Evolutionary conservation across 352 stramenopile genomes (phyloP), one percentile per base, ranked within the genome.

Genomic region (Aphanomyces euteiches): DNA sequence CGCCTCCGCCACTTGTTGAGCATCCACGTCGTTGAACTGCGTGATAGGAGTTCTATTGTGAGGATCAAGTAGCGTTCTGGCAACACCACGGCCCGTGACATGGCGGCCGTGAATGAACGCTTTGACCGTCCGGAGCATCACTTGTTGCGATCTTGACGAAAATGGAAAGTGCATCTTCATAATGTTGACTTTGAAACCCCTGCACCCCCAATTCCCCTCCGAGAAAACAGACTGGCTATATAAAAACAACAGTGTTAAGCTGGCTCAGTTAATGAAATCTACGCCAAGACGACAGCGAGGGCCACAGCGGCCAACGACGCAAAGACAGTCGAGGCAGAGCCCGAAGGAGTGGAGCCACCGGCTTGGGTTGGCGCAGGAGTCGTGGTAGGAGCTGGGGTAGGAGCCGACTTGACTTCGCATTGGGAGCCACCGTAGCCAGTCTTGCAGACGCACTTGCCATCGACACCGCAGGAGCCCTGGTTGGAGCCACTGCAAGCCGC

Each of bases 41-140:
- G 83, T 91, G 64, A 89, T 81, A 0, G 83, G 77, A 5, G 47
- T 40, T 2, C 73, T 71, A 2, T 80, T 89, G 21, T 76, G 73
- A 28, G 85, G 80, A 68, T 91, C 90, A 37, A 90, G 47, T 47
- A 95, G 76, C 64, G 78, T 88, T 50, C 73, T 57, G 7, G 73
- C 50, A 1, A 59, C 61, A 21, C 65, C 68, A 5, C 37, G 56
- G 4, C 77, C 58, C 0, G 69, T 58, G 41, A 87, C 80, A 69
- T 78, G 86, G 64, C 82, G 83, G 75, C 85, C 85, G 66, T 90
- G 81, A 67, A 93, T 76, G 78, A 91, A 89, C n/a, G 81, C 88
- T 70, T 86, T 78, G 61, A 90, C 77, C 50, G 54, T 72, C 60
- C 71, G 64, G 34, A 65, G 43, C 43, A 12, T n/a, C 43, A n/a